Percentiles rank a stretch among this genome's conserved stretches.
These are phyloP conservation scores for Neoboletus subvelutipes DNA, from an alignment of 768 basidiomycete genomes.

Conservation along the genomic window DNA sequence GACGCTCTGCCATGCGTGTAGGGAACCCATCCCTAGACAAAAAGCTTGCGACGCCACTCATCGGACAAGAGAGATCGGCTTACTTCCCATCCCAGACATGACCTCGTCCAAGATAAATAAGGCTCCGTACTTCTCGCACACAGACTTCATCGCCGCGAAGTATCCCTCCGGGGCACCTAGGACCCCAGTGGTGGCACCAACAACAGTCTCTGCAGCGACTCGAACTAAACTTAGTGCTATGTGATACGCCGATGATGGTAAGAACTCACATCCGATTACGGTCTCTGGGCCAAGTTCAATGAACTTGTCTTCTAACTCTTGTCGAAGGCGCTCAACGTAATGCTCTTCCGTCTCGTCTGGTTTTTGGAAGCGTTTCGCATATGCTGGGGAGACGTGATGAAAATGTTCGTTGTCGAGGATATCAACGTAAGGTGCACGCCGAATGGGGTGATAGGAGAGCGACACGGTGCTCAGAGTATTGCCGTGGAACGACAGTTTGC, in stretches of 20 bases:
- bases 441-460: slow-evolving; percentile 61
- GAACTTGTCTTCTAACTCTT: slow-evolving; percentile 87
- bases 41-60: background rate
- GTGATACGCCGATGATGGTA: background rate
- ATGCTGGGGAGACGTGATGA: slow-evolving; percentile 88
- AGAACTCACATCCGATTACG: slow-evolving; percentile 71
- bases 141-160: slow-evolving; percentile 80
- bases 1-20: slow-evolving; percentile 84
- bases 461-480: slow-evolving; percentile 75
- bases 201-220: slow-evolving; percentile 87
- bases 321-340: slow-evolving; percentile 73
- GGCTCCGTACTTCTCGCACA: slow-evolving; percentile 69
- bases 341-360: slow-evolving; percentile 71
- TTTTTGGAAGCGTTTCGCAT: slow-evolving; percentile 73
- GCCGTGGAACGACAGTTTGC: slow-evolving; percentile 80
- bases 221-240: background rate
- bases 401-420: slow-evolving; percentile 66
- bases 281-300: slow-evolving; percentile 78
- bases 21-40: slow-evolving; percentile 72
- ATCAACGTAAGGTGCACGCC: slow-evolving; percentile 66
- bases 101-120: slow-evolving; percentile 89
- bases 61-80: slow-evolving; percentile 30
- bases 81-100: slow-evolving; percentile 90
- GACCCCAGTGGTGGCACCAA: slow-evolving; percentile 81
- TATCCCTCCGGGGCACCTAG: slow-evolving; percentile 80